Percentiles rank a stretch among this genome's conserved stretches.
These are phyloP conservation scores for Aegilops bicornis DNA, from an alignment of 176 grass and related monocot species.

Conservation along the genomic window DNA sequence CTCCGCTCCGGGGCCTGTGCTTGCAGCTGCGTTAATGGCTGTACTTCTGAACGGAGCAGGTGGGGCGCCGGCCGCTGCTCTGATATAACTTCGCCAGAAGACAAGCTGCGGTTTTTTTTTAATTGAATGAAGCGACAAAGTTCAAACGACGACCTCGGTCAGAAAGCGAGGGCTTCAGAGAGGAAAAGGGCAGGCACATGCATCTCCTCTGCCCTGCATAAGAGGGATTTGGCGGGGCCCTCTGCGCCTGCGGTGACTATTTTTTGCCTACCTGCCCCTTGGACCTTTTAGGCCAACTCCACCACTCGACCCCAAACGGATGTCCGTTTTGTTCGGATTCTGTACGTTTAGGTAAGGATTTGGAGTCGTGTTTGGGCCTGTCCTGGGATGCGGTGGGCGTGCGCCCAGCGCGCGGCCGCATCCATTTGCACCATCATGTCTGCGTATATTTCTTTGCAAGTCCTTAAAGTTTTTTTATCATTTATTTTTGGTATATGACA, in stretches of 20 bases:
- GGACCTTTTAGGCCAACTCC: no score
- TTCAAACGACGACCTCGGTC: constrained; percentile 19
- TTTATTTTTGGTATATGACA: no score
- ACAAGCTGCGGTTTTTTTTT: background rate
- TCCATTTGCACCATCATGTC: no score
- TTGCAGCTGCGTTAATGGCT: constrained; percentile 16
- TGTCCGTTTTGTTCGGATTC: no score
- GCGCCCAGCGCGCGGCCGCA: no score
- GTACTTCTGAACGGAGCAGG: background rate
- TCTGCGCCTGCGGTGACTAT: background rate
- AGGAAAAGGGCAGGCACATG: background rate
- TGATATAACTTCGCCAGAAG: constrained; percentile 1
- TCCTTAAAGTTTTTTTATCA: no score
- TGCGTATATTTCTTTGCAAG: no score
- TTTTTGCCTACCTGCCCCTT: no score
- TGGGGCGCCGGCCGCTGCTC: constrained; percentile 9
- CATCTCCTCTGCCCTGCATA: background rate
- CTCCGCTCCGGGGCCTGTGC: background rate
- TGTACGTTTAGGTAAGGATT: no score
- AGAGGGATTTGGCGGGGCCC: background rate
- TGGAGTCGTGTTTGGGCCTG: no score
- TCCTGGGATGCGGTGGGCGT: no score
- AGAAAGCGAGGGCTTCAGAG: background rate
- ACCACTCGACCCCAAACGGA: no score
- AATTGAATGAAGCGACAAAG: background rate